Base-by-base conservation (phyloP, 2,329 filamentous ascomycete species). In the Alternaria sp. region DNA sequence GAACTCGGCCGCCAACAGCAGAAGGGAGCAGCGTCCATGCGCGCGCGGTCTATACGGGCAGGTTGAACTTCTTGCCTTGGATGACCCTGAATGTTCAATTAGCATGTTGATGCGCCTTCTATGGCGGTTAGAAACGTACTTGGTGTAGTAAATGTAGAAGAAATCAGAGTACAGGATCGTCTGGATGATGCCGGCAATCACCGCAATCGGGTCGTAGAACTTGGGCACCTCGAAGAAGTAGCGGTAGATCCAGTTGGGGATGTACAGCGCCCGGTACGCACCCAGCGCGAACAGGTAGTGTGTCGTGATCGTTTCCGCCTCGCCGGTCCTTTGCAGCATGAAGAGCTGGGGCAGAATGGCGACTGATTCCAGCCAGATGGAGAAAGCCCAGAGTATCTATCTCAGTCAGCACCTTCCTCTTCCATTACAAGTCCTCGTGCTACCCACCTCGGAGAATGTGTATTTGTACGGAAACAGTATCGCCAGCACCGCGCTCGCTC, bases 71-170 rank as follows among this genome's bases (percentile, higher is more conserved):
- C 79, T 85, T 84, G 69, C 84, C 84, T 75, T 86, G 84, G 47
- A 86, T 71, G 55, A 86, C 83, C 78, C 84, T 85, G 45, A 12
- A 21, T 26, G 14, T 4, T 62, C 18, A 51, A 53, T 56, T 50
- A 51, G 61, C 18, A 26, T 30, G 20, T 8, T 20, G 47, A 12
- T 10, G 23, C 23, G 6, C 21, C 8, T 26, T 21, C 18, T 14
- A 1, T 12, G 11, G 20, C 9, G 10, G 11, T 45, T 45, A 11
- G 6, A 33, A 11, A 82, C 87, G 80, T 79, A 90, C 89, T 97
- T 98, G 64, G 91, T 97, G 84, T 97, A 99, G 85, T 99, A 99
- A 76, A 99, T 95, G 87, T 94, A 99, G 88, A 99, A 99, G 85
- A 99, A 99, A 84, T 99, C 96, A 68, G 93, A 97, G 85, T 99